Evolutionary conservation across 768 basidiomycete species (phyloP), one percentile per base, ranked within the genome.

Genomic region (Pholiota molesta): DNA sequence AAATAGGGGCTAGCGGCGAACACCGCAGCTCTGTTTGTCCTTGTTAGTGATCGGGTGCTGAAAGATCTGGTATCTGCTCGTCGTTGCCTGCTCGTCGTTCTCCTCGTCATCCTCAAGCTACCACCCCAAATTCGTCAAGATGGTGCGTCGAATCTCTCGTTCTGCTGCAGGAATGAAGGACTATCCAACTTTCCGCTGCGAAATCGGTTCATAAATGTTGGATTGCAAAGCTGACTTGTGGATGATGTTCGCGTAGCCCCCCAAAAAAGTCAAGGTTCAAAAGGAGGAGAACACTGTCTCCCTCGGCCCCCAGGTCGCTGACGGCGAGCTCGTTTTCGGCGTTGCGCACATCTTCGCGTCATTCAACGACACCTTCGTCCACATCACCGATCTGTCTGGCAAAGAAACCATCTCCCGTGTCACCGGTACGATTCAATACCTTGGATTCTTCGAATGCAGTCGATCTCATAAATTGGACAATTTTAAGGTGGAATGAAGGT

Each of bases 301-400:
- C 57, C 93, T 97, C 77, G 96, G 97, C 67, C 97, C 96, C 70
- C 91, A 98, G 75, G 93, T 96, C 71, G 90, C 90, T 63, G 95
- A 97, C 76, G 95, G 97, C 74, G 95, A 98, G 79, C 88, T 91
- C 72, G 97, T 99, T 45, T 98, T 97, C 74, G 97, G 97, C 68
- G 95, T 98, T 64, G 97, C 97, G 11, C 97, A 97, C 83, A 98
- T 99, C 81, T 99, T 91, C 71, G 97, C 97, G 42, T 97, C 95
- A 61, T 99, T 99, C 88, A 99, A 99, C 80, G 97, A 99, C 74
- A 99, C 97, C 61, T 99, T 99, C 78, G 97, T 99, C 69, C 97
- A 99, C 76, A 84, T 99, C 72, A 99, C 97, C 77, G 97, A 99
- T 91, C 81, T 99, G 62, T 95, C 95, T 23, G 97, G 97, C 71